Evolutionary conservation across 495 filamentous ascomycete species (phyloP), one percentile per base, ranked within the genome.

Genomic region (Astrothelium subdiscretum): DNA sequence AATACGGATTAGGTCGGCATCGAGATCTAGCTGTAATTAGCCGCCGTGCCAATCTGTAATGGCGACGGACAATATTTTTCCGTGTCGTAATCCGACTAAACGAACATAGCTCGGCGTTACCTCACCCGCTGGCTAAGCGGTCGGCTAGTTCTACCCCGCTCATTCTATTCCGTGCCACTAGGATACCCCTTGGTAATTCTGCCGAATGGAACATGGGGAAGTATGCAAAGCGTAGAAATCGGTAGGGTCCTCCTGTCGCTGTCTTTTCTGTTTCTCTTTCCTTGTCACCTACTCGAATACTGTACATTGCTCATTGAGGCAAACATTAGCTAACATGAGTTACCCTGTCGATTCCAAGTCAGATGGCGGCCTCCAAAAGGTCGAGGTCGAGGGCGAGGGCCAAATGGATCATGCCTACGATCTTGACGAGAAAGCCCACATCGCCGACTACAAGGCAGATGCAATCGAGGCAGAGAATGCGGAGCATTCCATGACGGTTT

Each of bases 401-500:
- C 38, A 48, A 27, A 48, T 48, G 43, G 35, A 66, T 42, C 29
- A 67, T 60, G 29, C 42, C 8, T 31, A 32, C 59, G 44, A 58
- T 52, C 42, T 35, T 32, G 62, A 31, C 60, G 66, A 68, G 35
- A 68, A 68, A 63, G 32, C 63, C 24, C 52, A 32, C 5, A 31
- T 65, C 22, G 51, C 62, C 52, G 63, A 65, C 32, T 63, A 60
- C 63, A 68, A 68, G 66, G 62, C 62, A 42, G 65, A 67, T 60
- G 67, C 67, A 38, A 69, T 67, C 51, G 48, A 59, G 60, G 67
- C 67, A 18, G 68, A 68, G 63, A 68, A 70, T 57, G 63, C 58
- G 2, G 66, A 70, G 66, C 66, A 66, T 59, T 62, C 61, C 61
- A 65, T 68, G 66, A 59, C 32, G 11, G 66, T 70, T n/a, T 5